phyloP scores from a whole-genome alignment of 345 rosid genomes.

The Xanthoceras sorbifolium region DNA sequence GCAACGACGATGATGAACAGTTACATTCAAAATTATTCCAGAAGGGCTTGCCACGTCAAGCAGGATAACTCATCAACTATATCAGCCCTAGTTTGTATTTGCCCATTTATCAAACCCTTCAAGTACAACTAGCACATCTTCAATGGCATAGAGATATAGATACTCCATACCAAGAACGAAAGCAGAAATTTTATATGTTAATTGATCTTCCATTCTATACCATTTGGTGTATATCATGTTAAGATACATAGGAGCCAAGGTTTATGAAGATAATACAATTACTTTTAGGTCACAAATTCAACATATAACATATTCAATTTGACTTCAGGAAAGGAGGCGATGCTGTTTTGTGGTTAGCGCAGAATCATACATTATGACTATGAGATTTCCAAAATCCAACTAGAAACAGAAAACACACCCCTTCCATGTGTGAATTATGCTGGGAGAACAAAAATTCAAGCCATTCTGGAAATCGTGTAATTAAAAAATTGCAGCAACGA shows the following conservation, averaged over 20 bases:
- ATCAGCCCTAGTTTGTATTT: neutral
- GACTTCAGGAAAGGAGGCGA: neutral
- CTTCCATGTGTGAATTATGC: neutral
- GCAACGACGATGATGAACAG: neutral
- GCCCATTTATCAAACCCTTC: neutral
- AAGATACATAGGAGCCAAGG: neutral
- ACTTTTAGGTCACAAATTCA: neutral
- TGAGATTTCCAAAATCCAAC: neutral
- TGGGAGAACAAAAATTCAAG: slow-evolving; percentile 4
- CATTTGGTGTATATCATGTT: neutral
- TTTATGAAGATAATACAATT: neutral
- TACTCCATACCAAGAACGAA: neutral
- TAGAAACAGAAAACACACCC: neutral
- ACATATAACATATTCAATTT: neutral
- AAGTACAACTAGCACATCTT: neutral
- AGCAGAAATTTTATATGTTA: neutral
- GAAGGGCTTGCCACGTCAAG: neutral
- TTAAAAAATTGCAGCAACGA: neutral
- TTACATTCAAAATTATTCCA: neutral
- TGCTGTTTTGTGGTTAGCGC: neutral
- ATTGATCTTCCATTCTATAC: neutral
- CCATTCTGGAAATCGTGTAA: neutral
- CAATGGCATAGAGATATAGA: neutral
- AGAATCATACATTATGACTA: neutral
- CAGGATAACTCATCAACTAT: neutral